A percentile compares a stretch with the other conserved stretches of the same genome.
Conservation (phyloP, 1,139 yeast species). For the Hyphopichia pseudoburtonii region DNA sequence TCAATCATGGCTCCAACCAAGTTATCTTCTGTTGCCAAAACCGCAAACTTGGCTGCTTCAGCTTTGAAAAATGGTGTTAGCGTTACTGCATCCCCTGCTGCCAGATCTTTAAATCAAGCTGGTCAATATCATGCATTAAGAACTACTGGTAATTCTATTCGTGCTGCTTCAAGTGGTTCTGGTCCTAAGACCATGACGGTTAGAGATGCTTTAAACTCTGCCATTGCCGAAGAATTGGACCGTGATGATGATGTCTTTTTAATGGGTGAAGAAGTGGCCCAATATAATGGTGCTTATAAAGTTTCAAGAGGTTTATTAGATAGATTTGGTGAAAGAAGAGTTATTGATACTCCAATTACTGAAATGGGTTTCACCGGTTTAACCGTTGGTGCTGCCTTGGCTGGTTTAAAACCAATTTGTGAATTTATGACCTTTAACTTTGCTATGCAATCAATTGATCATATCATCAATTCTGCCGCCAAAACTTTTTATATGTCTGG, state of each 20-base stretch:
- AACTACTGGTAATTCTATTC: constrained; percentile 18
- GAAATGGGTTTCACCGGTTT: constrained; percentile 99
- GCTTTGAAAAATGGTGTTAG: constrained; percentile 25
- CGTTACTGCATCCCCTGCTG: constrained; percentile 10
- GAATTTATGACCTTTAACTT: constrained; percentile 99
- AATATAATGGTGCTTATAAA: constrained; percentile 98
- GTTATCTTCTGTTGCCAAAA: constrained; percentile 45
- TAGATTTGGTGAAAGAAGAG: constrained; percentile 95
- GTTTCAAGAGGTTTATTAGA: constrained; percentile 94
- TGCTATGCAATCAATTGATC: constrained; percentile 99
- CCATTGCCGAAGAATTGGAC: constrained; percentile 96
- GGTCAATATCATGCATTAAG: constrained; percentile 40
- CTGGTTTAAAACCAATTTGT: constrained; percentile 94
- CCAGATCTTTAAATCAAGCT: constrained; percentile 23
- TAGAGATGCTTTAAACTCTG: constrained; percentile 94
- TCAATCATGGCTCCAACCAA: constrained; percentile 28
- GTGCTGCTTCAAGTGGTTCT: constrained; percentile 49
- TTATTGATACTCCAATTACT: constrained; percentile 96
- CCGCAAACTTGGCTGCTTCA: constrained; percentile 48
- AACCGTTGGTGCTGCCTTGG: constrained; percentile 96
- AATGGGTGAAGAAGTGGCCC: constrained; percentile 99
- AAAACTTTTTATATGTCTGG: constrained; percentile 99
- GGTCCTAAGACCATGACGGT: constrained; percentile 78
- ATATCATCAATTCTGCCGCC: constrained; percentile 96
- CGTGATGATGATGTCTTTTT: constrained; percentile 90